Evolutionary conservation across 164 flowering plant species (phyloP).

Genomic region (Paratinospora sagittata): DNA sequence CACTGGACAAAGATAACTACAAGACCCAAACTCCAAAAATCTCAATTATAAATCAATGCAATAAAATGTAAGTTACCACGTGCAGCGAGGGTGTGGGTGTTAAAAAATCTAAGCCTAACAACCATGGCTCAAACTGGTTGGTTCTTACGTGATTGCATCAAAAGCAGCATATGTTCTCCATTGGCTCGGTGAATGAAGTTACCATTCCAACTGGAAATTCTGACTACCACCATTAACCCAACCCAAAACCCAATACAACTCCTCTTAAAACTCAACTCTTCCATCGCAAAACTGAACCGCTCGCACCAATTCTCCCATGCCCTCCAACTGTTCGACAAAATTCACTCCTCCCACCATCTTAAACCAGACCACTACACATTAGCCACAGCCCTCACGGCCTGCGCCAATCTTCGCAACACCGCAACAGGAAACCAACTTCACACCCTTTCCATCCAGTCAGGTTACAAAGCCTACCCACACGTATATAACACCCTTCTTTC

Average conservation of each 20-base stretch:
- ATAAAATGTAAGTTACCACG: too few species aligned
- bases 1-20: too few species aligned
- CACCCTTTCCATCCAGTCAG: constrained; percentile 30
- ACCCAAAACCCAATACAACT: constrained; percentile 16
- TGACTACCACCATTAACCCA: constrained; percentile 1
- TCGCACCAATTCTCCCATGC: constrained; percentile 33
- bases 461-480: constrained; percentile 38
- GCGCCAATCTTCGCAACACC: constrained; percentile 34
- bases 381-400: constrained; percentile 53
- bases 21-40: too few species aligned
- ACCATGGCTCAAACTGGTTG: too few species aligned
- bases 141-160: too few species aligned
- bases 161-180: too few species aligned
- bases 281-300: constrained; percentile 35
- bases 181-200: constrained; percentile 8
- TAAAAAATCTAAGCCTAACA: too few species aligned
- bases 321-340: constrained; percentile 47
- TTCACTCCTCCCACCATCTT: constrained; percentile 39
- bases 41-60: too few species aligned
- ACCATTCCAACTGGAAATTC: background rate
- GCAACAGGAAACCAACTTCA: constrained; percentile 53
- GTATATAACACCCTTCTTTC: constrained; percentile 62
- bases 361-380: constrained; percentile 68
- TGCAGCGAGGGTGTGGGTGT: too few species aligned
- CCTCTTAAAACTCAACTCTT: constrained; percentile 40